phyloP scores from a whole-genome alignment of 2,329 filamentous ascomycete genomes.

The Trichothecium sympodiale region DNA sequence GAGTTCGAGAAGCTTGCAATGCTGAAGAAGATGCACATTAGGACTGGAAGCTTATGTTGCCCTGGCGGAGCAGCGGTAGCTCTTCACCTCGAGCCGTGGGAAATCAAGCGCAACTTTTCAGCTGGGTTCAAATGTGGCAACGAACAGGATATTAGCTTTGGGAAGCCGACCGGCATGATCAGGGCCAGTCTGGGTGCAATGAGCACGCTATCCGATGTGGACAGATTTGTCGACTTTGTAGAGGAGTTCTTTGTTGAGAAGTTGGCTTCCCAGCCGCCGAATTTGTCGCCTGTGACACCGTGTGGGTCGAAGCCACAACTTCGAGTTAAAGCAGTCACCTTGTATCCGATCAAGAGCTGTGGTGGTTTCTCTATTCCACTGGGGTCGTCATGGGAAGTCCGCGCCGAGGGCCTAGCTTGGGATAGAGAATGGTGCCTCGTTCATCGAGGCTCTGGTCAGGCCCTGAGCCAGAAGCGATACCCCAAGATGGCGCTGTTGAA shows the following conservation, averaged over 20 bases:
- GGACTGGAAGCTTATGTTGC: conserved; percentile 86
- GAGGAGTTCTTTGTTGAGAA: conserved; percentile 49
- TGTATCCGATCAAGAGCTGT: conserved; percentile 95
- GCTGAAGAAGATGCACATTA: conserved; percentile 69
- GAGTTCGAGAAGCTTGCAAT: conserved; percentile 82
- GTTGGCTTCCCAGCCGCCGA: neutral
- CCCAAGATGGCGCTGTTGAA: conserved; percentile 78
- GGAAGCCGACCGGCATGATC: conserved; percentile 80
- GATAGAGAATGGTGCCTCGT: conserved; percentile 95
- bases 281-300: neutral
- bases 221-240: conserved; percentile 60
- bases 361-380: conserved; percentile 62
- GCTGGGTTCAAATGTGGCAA: conserved; percentile 75
- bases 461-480: conserved; percentile 79
- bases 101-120: conserved; percentile 77
- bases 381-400: conserved; percentile 61
- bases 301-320: conserved; percentile 6
- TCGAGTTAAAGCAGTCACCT: conserved; percentile 50
- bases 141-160: conserved; percentile 69
- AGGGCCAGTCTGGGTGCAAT: conserved; percentile 82
- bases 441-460: conserved; percentile 73
- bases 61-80: conserved; percentile 72
- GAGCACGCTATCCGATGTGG: conserved; percentile 68
- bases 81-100: conserved; percentile 64
- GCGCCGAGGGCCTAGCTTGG: conserved; percentile 77